Evolutionary conservation across 352 stramenopile species (phyloP), one percentile per base, ranked within the genome.

Genomic region (Globisporangium alternatum): DNA sequence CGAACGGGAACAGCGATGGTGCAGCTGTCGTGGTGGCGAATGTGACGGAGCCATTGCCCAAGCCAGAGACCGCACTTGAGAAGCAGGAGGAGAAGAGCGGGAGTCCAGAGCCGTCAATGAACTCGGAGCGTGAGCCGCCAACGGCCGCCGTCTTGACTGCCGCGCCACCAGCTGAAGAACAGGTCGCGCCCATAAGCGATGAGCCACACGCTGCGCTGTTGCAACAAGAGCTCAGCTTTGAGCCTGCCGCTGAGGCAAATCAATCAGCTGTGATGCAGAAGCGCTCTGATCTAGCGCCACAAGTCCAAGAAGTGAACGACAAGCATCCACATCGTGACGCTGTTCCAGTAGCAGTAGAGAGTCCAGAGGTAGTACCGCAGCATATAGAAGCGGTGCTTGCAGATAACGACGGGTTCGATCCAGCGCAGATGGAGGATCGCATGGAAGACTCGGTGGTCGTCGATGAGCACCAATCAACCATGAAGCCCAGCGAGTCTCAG

Each of bases 111-210:
- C 52, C 52, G 31, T 58, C 31, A 9, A 44, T 45, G n/a, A 58
- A 58, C 12, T 58, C 31, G 8, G n/a, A 58, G n/a, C 52, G 52
- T 6, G 31, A 58, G 31, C 52, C 52, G 15, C 52, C 52, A 1
- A 33, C 15, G 30, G n/a, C 25, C 6, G 3, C 49, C n/a, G 28
- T 7, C 19, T 22, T 48, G 30, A 39, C 51, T 43, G 30, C 51
- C 10, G 17, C 17, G 19, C 49, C 49, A 22, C 35, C 35, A 17
- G 35, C 3, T 15, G 28, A 8, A n/a, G 17, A 28, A 3, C 51
- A 56, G 51, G 17, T 56, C 43, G 43, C 43, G 3, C 30, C 17
- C 1, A 17, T 28, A 7, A 41, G 8, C 5, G 17, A 48, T 12
- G 43, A 48, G 17, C 5, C 7, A 22, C 43, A 21, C 7, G 5